phyloP scores from a whole-genome alignment of 192 early-diverging fungal species.

The Umbelopsis isabellina region DNA sequence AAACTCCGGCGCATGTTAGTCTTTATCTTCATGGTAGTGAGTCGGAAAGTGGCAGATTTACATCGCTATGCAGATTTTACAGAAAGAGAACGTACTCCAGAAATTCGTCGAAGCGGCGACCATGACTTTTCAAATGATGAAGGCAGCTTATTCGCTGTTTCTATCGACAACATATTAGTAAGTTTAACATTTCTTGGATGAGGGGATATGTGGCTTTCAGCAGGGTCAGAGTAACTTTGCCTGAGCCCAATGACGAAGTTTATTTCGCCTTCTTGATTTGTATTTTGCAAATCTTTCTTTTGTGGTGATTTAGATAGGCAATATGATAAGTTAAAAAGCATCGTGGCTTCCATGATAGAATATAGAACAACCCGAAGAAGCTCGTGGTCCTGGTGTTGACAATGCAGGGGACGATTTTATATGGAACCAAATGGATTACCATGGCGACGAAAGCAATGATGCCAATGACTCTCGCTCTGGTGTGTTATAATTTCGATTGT shows the following conservation, averaged over 20 bases:
- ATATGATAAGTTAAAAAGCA: background rate
- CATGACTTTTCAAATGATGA: no score
- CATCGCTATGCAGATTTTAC: no score
- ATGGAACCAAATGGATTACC: background rate
- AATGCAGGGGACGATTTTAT: background rate
- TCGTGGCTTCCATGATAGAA: background rate
- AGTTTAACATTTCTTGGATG: no score
- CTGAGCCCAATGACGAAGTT: no score
- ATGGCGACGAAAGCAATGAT: background rate
- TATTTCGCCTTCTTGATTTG: no score
- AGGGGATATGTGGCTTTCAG: no score
- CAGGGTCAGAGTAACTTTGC: no score
- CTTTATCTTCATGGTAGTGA: background rate
- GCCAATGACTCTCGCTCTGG: conserved; percentile 1
- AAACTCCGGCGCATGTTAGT: background rate
- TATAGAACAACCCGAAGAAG: conserved; percentile 3
- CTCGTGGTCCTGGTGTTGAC: background rate
- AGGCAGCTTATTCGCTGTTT: no score
- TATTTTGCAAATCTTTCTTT: no score
- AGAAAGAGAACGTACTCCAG: no score
- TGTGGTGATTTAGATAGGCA: background rate
- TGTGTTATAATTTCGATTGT: background rate
- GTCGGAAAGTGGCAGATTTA: background rate
- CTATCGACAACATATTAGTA: no score
- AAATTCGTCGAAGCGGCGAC: no score